Evolutionary conservation across 768 basidiomycete species (phyloP).

Genomic region (Strobilomyces dryophilus): DNA sequence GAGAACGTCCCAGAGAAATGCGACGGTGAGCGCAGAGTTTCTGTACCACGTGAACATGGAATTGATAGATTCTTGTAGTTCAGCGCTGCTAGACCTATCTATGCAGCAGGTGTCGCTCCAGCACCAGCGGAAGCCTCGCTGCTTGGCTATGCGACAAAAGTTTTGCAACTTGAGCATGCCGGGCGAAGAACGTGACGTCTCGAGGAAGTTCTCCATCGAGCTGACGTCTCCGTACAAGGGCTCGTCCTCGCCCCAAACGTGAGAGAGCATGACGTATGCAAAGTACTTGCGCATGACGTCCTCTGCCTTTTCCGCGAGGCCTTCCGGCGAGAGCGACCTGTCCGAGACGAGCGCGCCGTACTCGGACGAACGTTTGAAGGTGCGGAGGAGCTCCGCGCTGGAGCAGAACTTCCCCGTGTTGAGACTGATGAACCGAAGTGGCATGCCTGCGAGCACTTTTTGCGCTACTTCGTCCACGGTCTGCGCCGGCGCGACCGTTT

Average conservation of each 20-base stretch:
- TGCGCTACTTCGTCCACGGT: constrained; percentile 16
- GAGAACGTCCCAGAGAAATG: constrained; percentile 24
- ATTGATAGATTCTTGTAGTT: constrained; percentile 30
- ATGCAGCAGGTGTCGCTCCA: constrained; percentile 33
- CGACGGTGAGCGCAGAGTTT: constrained; percentile 27
- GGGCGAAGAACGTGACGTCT: constrained; percentile 13
- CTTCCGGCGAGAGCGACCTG: constrained; percentile 3
- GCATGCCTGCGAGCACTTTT: constrained; percentile 19
- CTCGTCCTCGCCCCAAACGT: constrained; percentile 27
- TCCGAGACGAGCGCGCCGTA: constrained; percentile 11
- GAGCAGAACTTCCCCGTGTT: constrained; percentile 19
- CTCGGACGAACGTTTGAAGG: constrained; percentile 14
- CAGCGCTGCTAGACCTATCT: constrained; percentile 27
- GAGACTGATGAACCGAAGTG: constrained; percentile 21
- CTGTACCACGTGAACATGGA: constrained; percentile 33
- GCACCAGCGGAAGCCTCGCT: constrained; percentile 18
- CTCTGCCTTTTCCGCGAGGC: constrained; percentile 12
- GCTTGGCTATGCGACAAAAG: constrained; percentile 19
- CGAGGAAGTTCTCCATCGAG: constrained; percentile 11
- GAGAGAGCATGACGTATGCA: constrained; percentile 26
- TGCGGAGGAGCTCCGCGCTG: constrained; percentile 12
- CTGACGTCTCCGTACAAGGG: constrained; percentile 20
- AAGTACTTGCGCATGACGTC: constrained; percentile 18
- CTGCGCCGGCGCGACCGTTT: constrained; percentile 6
- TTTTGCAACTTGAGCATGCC: constrained; percentile 20